These are phyloP conservation scores for Tuber borchii DNA, from an alignment of 495 filamentous ascomycete species.

Conservation along the genomic window DNA sequence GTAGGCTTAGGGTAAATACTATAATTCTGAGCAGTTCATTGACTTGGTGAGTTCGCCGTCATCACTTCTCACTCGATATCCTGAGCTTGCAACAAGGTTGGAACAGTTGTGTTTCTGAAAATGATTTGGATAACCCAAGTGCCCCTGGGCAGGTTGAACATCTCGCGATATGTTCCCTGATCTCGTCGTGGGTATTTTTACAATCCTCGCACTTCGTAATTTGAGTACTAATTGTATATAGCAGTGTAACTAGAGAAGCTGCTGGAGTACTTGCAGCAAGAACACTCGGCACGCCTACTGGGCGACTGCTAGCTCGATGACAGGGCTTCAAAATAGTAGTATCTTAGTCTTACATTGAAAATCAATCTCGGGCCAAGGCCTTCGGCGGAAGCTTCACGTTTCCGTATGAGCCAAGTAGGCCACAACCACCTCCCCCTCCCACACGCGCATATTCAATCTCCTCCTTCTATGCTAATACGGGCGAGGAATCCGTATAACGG, in stretches of 20 bases:
- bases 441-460: too few relatives aligned
- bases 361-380: conserved; percentile 56
- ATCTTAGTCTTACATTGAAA: conserved; percentile 57
- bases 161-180: too few relatives aligned
- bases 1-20: conserved; percentile 61
- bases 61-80: neutral
- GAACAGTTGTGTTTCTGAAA: conserved; percentile 6
- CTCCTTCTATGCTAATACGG: too few relatives aligned
- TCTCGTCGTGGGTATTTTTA: too few relatives aligned
- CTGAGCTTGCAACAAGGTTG: neutral
- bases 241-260: too few relatives aligned
- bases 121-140: neutral
- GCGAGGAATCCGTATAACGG: conserved; percentile 57
- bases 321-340: conserved; percentile 49
- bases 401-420: conserved; percentile 49
- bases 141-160: too few relatives aligned
- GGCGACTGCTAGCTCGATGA: too few relatives aligned
- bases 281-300: too few relatives aligned
- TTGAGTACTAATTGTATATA: too few relatives aligned
- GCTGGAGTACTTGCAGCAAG: too few relatives aligned
- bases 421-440: neutral
- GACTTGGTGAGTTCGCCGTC: conserved; percentile 46
- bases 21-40: conserved; percentile 59
- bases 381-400: conserved; percentile 52
- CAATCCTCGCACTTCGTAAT: too few relatives aligned